Evolutionary conservation across 306 rosid species (phyloP).

Genomic region (Senna siamea): DNA sequence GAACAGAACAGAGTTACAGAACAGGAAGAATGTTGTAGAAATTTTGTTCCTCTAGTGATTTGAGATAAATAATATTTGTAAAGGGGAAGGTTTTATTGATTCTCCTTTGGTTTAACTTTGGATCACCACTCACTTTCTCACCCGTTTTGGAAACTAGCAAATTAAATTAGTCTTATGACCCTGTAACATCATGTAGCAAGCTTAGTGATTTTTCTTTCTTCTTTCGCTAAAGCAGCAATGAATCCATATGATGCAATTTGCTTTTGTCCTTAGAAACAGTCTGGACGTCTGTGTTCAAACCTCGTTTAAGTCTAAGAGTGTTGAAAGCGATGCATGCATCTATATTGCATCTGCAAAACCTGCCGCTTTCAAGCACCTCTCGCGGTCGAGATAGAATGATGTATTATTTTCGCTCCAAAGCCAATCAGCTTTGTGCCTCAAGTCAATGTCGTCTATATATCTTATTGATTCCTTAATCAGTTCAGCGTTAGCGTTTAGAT

Average conservation of each 20-base stretch:
- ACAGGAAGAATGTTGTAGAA: conserved; percentile 51
- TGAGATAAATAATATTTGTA: conserved; percentile 56
- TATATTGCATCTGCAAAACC: neutral
- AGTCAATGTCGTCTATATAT: conserved; percentile 1
- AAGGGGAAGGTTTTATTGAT: conserved; percentile 62
- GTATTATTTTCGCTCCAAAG: conserved; percentile 15
- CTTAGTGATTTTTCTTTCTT: neutral
- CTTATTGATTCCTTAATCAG: conserved; percentile 10
- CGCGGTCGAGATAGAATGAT: neutral
- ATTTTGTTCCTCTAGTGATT: conserved; percentile 53
- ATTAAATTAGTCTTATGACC: neutral
- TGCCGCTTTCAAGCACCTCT: conserved; percentile 17
- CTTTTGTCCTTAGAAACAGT: neutral
- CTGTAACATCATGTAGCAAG: neutral
- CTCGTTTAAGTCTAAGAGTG: neutral
- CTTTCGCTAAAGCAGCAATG: conserved; percentile 17
- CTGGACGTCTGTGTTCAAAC: neutral
- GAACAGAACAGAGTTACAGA: conserved; percentile 26
- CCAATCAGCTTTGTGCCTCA: conserved; percentile 32
- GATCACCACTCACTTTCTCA: conserved; percentile 20
- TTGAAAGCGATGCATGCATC: neutral
- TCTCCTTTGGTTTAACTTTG: conserved; percentile 48
- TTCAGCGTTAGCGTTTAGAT: no score
- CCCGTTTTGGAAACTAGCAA: neutral
- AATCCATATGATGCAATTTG: neutral